Evolutionary conservation across 805 yeast genomes (phyloP).

Genomic region (Yarrowia deformans): DNA sequence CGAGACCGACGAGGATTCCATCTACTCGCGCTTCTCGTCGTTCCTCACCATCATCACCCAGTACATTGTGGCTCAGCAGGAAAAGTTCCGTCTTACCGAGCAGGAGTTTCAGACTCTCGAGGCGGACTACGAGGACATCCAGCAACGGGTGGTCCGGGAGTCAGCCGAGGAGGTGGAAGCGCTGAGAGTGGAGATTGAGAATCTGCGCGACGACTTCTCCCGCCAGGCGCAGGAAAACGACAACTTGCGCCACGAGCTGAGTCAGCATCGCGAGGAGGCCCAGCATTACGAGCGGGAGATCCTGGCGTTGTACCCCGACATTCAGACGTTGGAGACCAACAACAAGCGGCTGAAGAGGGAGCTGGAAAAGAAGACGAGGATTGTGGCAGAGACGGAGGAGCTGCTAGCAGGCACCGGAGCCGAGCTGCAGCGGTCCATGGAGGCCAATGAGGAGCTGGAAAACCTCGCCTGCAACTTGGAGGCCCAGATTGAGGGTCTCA

Average conservation of each 20-base stretch:
- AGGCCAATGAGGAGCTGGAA: conserved; percentile 31
- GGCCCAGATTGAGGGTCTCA: conserved; percentile 19
- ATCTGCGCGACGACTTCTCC: conserved; percentile 11
- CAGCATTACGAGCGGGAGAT: conserved; percentile 35
- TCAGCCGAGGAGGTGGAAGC: conserved; percentile 22
- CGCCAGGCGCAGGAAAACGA: conserved; percentile 24
- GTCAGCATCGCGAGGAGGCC: conserved; percentile 16
- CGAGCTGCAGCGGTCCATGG: conserved; percentile 35
- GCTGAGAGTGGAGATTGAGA: conserved; percentile 10
- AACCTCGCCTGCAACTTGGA: conserved; percentile 5
- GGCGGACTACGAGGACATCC: conserved; percentile 33
- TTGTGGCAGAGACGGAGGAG: conserved; percentile 22
- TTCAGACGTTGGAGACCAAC: conserved; percentile 28
- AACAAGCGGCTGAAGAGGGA: conserved; percentile 32
- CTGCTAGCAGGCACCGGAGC: background rate
- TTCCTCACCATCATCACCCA: conserved; percentile 23
- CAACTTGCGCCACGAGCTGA: conserved; percentile 11
- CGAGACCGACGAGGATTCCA: conserved; percentile 18
- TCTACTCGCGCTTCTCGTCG: conserved; percentile 12
- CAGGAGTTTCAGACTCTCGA: conserved; percentile 36
- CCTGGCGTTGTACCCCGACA: conserved; percentile 14
- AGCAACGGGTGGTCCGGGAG: conserved; percentile 5
- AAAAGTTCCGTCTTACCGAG: conserved; percentile 22
- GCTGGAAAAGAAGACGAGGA: conserved; percentile 3
- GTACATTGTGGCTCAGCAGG: conserved; percentile 23